phyloP scores from a whole-genome alignment of 1,284 basidiomycete genomes.

The Peniophora sp. region DNA sequence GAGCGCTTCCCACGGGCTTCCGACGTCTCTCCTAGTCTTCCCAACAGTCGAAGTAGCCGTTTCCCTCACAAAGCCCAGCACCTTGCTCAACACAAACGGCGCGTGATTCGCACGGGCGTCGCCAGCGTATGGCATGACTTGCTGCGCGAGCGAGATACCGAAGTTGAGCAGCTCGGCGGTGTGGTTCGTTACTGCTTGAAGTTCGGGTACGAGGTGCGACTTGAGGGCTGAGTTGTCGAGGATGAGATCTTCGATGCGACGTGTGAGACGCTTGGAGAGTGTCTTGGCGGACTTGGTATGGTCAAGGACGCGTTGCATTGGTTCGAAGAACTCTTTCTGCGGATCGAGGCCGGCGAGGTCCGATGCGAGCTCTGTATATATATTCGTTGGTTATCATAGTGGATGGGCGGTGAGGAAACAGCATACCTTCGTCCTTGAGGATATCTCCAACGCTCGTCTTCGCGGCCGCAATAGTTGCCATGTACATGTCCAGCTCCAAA shows the following conservation, averaged over 20 bases:
- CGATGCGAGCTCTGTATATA: slow-evolving; percentile 52
- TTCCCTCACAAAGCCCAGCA: slow-evolving; percentile 68
- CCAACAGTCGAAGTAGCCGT: slow-evolving; percentile 65
- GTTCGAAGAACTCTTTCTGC: slow-evolving; percentile 67
- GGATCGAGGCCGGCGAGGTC: slow-evolving; percentile 71
- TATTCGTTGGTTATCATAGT: neutral
- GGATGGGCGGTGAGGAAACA: slow-evolving; percentile 1
- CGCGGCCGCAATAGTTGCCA: slow-evolving; percentile 80
- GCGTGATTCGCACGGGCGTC: slow-evolving; percentile 71
- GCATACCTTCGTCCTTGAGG: slow-evolving; percentile 68
- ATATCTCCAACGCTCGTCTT: slow-evolving; percentile 76
- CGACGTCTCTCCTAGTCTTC: slow-evolving; percentile 55
- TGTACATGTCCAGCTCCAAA: slow-evolving; percentile 86
- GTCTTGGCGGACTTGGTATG: slow-evolving; percentile 76
- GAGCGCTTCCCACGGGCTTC: slow-evolving; percentile 73
- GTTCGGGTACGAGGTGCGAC: slow-evolving; percentile 59
- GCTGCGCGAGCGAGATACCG: slow-evolving; percentile 87
- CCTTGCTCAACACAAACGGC: slow-evolving; percentile 65
- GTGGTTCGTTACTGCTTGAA: slow-evolving; percentile 63
- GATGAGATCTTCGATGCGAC: slow-evolving; percentile 75
- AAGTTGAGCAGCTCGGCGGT: slow-evolving; percentile 83
- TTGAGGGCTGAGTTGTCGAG: slow-evolving; percentile 67
- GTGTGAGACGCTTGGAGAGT: slow-evolving; percentile 73
- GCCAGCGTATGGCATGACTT: slow-evolving; percentile 72
- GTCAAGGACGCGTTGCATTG: slow-evolving; percentile 75